Evolutionary conservation across 495 filamentous ascomycete species (phyloP).

Genomic region (Neurospora pannonica): DNA sequence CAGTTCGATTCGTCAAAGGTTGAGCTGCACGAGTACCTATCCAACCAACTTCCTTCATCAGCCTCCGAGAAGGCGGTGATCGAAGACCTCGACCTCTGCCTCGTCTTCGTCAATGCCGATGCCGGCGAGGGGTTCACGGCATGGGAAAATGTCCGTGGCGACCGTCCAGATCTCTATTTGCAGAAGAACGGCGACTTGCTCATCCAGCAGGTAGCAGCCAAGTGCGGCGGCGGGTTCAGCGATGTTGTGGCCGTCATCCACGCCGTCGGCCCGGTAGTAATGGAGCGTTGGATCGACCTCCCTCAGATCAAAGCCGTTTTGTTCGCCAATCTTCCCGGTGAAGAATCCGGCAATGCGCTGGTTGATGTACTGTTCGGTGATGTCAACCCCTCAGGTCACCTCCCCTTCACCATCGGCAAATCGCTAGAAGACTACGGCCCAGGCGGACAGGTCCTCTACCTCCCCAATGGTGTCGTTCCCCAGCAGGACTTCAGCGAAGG

Average conservation of each 20-base stretch:
- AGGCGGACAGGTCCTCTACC: conserved; percentile 63
- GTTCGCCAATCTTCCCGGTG: conserved; percentile 78
- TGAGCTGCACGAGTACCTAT: conserved; percentile 48
- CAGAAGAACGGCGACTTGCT: conserved; percentile 73
- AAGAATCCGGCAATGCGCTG: conserved; percentile 83
- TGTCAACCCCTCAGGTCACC: conserved; percentile 72
- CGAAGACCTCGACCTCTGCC: conserved; percentile 54
- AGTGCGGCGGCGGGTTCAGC: conserved; percentile 56
- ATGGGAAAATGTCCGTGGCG: conserved; percentile 57
- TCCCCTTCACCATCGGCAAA: conserved; percentile 88
- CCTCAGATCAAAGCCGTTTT: conserved; percentile 73
- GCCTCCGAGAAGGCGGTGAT: conserved; percentile 18
- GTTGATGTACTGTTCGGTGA: conserved; percentile 78
- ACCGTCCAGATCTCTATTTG: conserved; percentile 70
- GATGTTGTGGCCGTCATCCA: conserved; percentile 81
- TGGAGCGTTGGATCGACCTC: conserved; percentile 78
- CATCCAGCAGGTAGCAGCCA: conserved; percentile 56
- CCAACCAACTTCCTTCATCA: conserved; percentile 37
- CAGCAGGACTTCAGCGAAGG: conserved; percentile 74
- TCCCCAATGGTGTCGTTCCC: conserved; percentile 61
- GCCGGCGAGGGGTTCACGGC: conserved; percentile 57
- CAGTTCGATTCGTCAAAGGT: conserved; percentile 53
- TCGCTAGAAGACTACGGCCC: conserved; percentile 73
- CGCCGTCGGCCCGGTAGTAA: conserved; percentile 74
- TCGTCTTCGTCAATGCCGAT: conserved; percentile 56